Base-by-base conservation (phyloP, 768 basidiomycete genomes). In the Lactarius psammicola region DNA sequence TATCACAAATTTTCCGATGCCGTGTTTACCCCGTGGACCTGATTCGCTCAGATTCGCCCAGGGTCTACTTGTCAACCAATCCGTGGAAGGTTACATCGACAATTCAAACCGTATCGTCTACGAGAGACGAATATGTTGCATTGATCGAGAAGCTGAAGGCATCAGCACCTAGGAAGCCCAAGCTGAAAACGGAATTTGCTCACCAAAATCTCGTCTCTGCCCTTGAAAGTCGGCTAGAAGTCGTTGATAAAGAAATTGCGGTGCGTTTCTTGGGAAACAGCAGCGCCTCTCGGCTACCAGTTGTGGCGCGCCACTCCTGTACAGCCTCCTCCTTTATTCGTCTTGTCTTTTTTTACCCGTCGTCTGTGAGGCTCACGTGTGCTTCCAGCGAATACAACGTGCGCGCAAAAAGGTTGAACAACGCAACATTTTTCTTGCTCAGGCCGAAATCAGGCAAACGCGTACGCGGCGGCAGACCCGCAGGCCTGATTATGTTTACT, bases 41-140 rank as follows among this genome's bases (percentile, higher is more conserved):
- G 38, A 61, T 68, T 51, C 54, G 36, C 64, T 58, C 69, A 94
- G 92, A 92, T 79, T 94, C 93, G 56, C 90, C 92, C 30, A 86
- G 93, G 66, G 77, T 94, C 60, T 95, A 92, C 72, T 78, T 84
- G 44, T 94, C 92, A 38, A 90, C 89, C 17, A 95, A 95, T 75
- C 93, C 93, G 26, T 95, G 91, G 92, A 95, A 94, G 78, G 87
- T 87, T 51, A 85, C 87, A 10, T 87, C 90, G 36, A 87, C 88
- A 18, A 90, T 94, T 72, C 82, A 87, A 70, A 81, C 87, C 13
- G 76, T 89, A 60, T 84, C 89, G 17, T 87, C 89, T 4, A 87
- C 89, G 17, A 82, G 82, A 54, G 87, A 87, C 58, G 90, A 94
- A 73, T 94, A 93, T 71, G 62, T 86, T n/a, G 79, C 78, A 6